phyloP scores from a whole-genome alignment of 2,329 filamentous ascomycete genomes.

The Arthrobotrys megalospora region DNA sequence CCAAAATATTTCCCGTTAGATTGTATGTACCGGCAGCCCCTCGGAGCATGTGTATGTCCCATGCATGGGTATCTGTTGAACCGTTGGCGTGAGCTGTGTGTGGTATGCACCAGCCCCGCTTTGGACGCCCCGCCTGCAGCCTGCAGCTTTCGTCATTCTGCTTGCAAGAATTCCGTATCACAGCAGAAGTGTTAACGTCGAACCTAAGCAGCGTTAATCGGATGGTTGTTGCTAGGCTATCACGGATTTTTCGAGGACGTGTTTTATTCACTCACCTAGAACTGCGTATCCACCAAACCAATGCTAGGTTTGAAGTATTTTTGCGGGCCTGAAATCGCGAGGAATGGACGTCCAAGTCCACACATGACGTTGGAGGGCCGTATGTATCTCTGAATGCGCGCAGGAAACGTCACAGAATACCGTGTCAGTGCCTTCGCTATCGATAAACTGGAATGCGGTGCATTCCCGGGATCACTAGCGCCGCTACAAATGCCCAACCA shows the following conservation, averaged over 20 bases:
- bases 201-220: constrained; percentile 10
- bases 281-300: not conserved
- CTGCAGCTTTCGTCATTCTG: constrained; percentile 55
- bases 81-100: constrained; percentile 17
- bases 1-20: constrained; percentile 35
- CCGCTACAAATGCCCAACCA: constrained; percentile 32
- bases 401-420: constrained; percentile 39
- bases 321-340: not conserved
- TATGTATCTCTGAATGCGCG: constrained; percentile 33
- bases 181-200: constrained; percentile 9
- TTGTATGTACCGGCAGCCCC: not conserved
- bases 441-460: constrained; percentile 36
- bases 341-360: not conserved
- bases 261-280: constrained; percentile 25
- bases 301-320: not conserved
- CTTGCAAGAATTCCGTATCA: constrained; percentile 41
- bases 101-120: constrained; percentile 57
- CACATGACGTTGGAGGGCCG: not conserved
- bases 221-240: constrained; percentile 9
- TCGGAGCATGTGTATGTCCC: constrained; percentile 7
- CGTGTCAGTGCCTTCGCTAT: constrained; percentile 30
- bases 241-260: constrained; percentile 22
- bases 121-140: constrained; percentile 37
- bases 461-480: constrained; percentile 54
- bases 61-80: constrained; percentile 25